Conservation (phyloP, 352 stramenopile species). For the Phytophthora aleatoria region DNA sequence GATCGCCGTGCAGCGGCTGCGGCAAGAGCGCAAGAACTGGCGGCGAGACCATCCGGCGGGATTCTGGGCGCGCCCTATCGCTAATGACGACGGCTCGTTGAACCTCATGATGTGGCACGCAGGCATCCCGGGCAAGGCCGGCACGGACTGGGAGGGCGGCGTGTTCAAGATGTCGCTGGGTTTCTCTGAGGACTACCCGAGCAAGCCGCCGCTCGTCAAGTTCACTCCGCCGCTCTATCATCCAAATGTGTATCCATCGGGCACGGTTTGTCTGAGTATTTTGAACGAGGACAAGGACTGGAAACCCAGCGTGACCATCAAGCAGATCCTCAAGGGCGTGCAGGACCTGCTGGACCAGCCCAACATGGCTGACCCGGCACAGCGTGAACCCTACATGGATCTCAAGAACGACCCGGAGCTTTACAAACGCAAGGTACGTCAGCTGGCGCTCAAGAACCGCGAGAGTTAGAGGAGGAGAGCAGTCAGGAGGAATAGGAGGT, state of each 20-base stretch:
- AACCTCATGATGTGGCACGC: conserved; percentile 98
- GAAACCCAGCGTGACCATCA: conserved; percentile 97
- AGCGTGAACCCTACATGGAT: conserved; percentile 89
- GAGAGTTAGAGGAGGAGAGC: conserved; percentile 53
- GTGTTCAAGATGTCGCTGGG: conserved; percentile 97
- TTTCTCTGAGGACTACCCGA: conserved; percentile 98
- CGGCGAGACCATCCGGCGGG: conserved; percentile 94
- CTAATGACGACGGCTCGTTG: conserved; percentile 93
- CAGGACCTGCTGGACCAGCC: conserved; percentile 89
- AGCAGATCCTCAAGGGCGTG: conserved; percentile 98
- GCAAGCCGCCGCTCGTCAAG: conserved; percentile 98
- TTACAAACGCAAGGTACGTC: conserved; percentile 87
- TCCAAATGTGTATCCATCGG: conserved; percentile 96
- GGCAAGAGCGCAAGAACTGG: conserved; percentile 95
- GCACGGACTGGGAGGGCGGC: conserved; percentile 97
- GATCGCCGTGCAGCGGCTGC: conserved; percentile 90
- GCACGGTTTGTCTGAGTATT: conserved; percentile 98
- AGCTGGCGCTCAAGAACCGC: conserved; percentile 85
- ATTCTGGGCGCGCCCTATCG: conserved; percentile 96
- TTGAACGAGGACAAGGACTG: conserved; percentile 99
- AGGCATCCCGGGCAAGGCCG: conserved; percentile 95
- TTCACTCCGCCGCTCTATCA: conserved; percentile 98
- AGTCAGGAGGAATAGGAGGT: conserved; percentile 3
- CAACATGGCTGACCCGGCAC: conserved; percentile 89
- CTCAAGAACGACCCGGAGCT: conserved; percentile 90